Evolutionary conservation across 192 early-diverging fungal genomes (phyloP), one percentile per base, ranked within the genome.

Genomic region (Podila verticillata): DNA sequence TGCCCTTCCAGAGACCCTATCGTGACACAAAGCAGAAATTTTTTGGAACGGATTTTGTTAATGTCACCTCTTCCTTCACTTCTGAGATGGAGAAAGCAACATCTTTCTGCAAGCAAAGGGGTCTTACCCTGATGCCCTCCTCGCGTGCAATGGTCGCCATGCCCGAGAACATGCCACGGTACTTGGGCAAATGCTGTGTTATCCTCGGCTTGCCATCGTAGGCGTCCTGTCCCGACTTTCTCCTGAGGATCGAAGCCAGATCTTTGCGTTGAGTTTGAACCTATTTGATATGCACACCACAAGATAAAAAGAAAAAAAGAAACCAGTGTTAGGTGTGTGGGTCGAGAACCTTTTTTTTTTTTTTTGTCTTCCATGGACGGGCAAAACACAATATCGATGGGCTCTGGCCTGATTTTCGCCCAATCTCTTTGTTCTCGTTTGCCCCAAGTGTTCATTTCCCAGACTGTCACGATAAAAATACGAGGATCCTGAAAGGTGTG

Each of bases 1-100:
- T 99, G 31, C 97, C 97, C 64, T 97, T 98, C 89, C 94, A 99
- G 32, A 97, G 84, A 17, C 91, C 96, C 84, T 91, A 70, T 22
- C 48, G 36, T 3, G 35, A 63, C 2, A 13, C 31, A 66, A 35
- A 60, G 26, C 48, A 32, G 36, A 65, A 59, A 32, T 13, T 36
- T 34, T 48, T 17, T 26, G 24, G 29, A 59, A 7, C 0, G 22
- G 48, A 39, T 29, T n/a, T n/a, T 34, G 29, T 29, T 35, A 35
- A 28, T 26, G 28, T 24, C 13, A 5, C 2, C n/a, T 24, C 8
- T 19, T 54, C 61, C 15, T 35, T 57, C 47, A 15, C 36, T 44
- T 68, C 26, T 10, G 26, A 29, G 19, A 15, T 30, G 24, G 28
- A 20, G 47, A 15, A 4, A 7, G 24, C 0, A 35, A 24, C 1